phyloP scores from a whole-genome alignment of 169 alveolate species.

The Plasmodium chabaudi region DNA sequence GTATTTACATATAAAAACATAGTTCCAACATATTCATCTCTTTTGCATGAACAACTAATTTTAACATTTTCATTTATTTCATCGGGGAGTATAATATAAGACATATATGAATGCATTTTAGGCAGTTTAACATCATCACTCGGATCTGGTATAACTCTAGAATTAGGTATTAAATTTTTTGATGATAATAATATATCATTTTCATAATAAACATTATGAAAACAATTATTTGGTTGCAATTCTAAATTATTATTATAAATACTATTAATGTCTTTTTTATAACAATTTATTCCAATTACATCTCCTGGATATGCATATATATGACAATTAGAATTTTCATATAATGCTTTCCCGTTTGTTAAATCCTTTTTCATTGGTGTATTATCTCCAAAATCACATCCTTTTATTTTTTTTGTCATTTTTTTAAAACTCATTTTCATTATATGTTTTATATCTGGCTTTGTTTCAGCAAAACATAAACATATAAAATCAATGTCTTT shows the following conservation, averaged over 20 bases:
- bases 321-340: constrained; percentile 20
- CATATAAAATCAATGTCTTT: constrained; percentile 51
- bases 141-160: constrained; percentile 70
- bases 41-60: constrained; percentile 40
- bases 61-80: constrained; percentile 19
- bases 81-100: constrained; percentile 40
- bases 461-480: constrained; percentile 14
- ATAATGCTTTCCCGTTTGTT: constrained; percentile 8
- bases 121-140: constrained; percentile 26
- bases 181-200: constrained; percentile 17
- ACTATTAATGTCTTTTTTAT: constrained; percentile 25
- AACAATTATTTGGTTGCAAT: constrained; percentile 45
- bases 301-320: constrained; percentile 59
- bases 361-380: constrained; percentile 13
- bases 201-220: constrained; percentile 49
- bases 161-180: constrained; percentile 53
- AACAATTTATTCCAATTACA: constrained; percentile 58
- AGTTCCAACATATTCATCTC: constrained; percentile 15
- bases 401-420: constrained; percentile 50
- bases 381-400: constrained; percentile 72
- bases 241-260: constrained; percentile 13
- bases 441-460: constrained; percentile 21
- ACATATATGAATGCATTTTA: constrained; percentile 39
- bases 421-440: constrained; percentile 46
- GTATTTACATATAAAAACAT: constrained; percentile 38